Percentiles rank a stretch among this genome's conserved stretches.
Conservation (phyloP, 495 filamentous ascomycete genomes). For the Aspergillus ostianus region DNA sequence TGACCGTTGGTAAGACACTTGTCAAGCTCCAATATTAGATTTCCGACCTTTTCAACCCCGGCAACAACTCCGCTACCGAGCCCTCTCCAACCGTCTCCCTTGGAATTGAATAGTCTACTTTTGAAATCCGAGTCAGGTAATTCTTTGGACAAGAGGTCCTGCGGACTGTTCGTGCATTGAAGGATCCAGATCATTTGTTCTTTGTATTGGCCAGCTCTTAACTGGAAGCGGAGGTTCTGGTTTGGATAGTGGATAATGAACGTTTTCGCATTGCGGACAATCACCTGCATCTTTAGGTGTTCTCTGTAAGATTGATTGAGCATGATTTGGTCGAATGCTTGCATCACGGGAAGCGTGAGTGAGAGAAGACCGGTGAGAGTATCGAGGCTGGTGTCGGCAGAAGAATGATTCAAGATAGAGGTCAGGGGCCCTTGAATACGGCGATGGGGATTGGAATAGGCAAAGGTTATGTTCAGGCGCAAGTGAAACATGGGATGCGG, state of each 20-base stretch:
- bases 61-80: constrained; percentile 45
- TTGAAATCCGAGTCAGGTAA: constrained; percentile 22
- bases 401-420: constrained; percentile 54
- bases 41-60: constrained; percentile 37
- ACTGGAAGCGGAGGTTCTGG: constrained; percentile 36
- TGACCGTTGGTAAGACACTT: constrained; percentile 21
- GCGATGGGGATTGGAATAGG: constrained; percentile 70
- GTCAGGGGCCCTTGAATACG: constrained; percentile 65
- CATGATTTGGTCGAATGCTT: constrained; percentile 53
- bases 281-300: constrained; percentile 34
- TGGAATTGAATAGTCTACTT: constrained; percentile 40
- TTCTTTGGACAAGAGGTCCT: constrained; percentile 16
- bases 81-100: constrained; percentile 50
- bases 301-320: constrained; percentile 23
- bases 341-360: constrained; percentile 67
- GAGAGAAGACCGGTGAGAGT: constrained; percentile 52
- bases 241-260: constrained; percentile 44
- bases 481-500: constrained; percentile 30
- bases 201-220: constrained; percentile 31
- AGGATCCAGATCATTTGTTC: constrained; percentile 43
- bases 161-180: constrained; percentile 27
- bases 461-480: constrained; percentile 46
- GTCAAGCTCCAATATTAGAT: constrained; percentile 38
- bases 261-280: constrained; percentile 40
- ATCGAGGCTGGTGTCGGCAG: constrained; percentile 49